Evolutionary conservation across 495 filamentous ascomycete species (phyloP), one percentile per base, ranked within the genome.

Genomic region (Penicillium daleae): DNA sequence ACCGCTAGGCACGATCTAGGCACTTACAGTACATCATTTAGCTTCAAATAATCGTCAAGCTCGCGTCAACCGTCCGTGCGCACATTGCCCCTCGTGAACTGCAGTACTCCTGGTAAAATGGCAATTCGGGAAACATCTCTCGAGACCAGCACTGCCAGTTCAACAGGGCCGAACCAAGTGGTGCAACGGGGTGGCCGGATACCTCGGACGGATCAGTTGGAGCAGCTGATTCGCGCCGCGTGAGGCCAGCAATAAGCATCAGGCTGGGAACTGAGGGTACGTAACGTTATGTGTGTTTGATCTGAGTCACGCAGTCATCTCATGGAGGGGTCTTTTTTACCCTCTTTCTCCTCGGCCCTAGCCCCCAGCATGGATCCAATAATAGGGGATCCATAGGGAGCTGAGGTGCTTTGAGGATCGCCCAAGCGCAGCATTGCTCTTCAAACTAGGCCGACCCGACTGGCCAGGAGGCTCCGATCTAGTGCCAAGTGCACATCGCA

Each of bases 41-140:
- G 63, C 59, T 62, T 62, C 63, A 57, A 53, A 27, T n/a, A 54
- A 58, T 61, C 66, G 31, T 64, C 62, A 68, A 70, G 60, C 59
- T 70, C 64, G 31, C 57, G 48, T 62, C 49, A 44, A 51, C 42
- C 26, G 67, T 68, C 70, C 62, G 67, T 70, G 70, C 70, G 60
- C 60, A 50, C 12, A 48, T 13, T 31, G 49, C 10, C 63, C 52
- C 56, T 58, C 60, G 51, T 65, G 59, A 64, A 66, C 65, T 31
- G 40, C 29, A 40, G 51, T 49, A 49, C n/a, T n/a, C n/a, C n/a
- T 60, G 59, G 56, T 48, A 27, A 40, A 53, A 56, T 39, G 33
- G 33, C 27, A 54, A 54, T 56, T 63, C 53, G 61, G 67, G 58
- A 64, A 69, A 69, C 54, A 44, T 21, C 40, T 57, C 66, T 65